Conservation (phyloP, 2,329 filamentous ascomycete genomes). For the Calonectria fujianensis region DNA sequence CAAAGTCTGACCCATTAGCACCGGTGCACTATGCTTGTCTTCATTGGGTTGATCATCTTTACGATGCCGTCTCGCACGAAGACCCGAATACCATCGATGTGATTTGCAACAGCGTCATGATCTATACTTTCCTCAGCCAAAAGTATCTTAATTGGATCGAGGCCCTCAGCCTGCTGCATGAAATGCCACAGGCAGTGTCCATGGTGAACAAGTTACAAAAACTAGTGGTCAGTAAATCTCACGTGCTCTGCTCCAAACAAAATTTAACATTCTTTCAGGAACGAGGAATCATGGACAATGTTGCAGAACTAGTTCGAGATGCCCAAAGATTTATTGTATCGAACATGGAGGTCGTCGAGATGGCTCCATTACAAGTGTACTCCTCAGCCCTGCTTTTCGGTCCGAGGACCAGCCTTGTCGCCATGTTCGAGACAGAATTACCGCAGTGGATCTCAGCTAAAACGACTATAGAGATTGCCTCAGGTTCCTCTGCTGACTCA, state of each 20-base stretch:
- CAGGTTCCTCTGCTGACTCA: neutral
- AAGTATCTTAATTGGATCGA: conserved; percentile 65
- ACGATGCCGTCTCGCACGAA: conserved; percentile 1
- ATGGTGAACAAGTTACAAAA: neutral
- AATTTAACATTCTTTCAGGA: neutral
- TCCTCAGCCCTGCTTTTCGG: neutral
- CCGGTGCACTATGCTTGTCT: conserved; percentile 47
- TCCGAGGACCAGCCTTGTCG: neutral
- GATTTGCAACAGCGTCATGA: neutral
- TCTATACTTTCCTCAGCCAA: conserved; percentile 3
- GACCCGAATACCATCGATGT: conserved; percentile 2
- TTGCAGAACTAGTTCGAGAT: conserved; percentile 4
- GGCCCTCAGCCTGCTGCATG: conserved; percentile 60
- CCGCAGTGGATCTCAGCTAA: conserved; percentile 1
- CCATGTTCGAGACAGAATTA: neutral
- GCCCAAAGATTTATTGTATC: conserved; percentile 17
- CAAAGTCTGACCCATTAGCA: conserved; percentile 43
- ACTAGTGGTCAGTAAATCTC: neutral
- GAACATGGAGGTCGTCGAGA: neutral
- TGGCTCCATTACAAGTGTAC: conserved; percentile 15
- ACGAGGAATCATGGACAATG: neutral
- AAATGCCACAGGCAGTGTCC: conserved; percentile 28
- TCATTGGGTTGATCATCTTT: conserved; percentile 51
- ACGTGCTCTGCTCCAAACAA: neutral
- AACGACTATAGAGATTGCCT: neutral